Percentiles rank a stretch among this genome's conserved stretches.
phyloP scores from a whole-genome alignment of 345 rosid species.

The Salix purpurea region DNA sequence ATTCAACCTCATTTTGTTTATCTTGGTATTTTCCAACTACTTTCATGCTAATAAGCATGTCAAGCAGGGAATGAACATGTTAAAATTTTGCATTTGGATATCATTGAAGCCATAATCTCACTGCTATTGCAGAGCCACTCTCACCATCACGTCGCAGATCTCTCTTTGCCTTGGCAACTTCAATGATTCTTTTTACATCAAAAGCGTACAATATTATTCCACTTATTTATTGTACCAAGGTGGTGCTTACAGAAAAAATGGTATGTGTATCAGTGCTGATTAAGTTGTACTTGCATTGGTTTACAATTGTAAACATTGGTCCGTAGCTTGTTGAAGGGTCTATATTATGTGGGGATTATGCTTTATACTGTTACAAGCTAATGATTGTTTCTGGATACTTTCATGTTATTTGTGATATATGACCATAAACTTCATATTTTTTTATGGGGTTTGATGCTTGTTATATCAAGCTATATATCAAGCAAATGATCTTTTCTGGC shows the following conservation, averaged over 20 bases:
- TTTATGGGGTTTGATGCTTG: conserved; percentile 14
- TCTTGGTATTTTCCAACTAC: background rate
- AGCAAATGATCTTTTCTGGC: background rate
- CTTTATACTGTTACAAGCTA: background rate
- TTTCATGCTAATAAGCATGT: background rate
- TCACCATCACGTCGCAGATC: conserved; percentile 80
- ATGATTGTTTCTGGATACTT: background rate
- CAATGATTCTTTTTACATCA: conserved; percentile 87
- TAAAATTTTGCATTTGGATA: background rate
- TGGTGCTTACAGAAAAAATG: conserved; percentile 50
- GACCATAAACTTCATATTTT: background rate
- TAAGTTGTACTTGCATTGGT: conserved; percentile 5
- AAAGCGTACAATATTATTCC: conserved; percentile 59
- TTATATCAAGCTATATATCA: background rate
- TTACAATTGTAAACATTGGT: background rate
- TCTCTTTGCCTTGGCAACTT: conserved; percentile 71
- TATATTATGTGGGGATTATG: background rate
- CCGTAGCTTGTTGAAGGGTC: background rate
- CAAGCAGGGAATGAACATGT: background rate
- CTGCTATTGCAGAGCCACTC: conserved; percentile 57
- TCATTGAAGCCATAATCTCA: background rate
- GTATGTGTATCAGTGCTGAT: conserved; percentile 29
- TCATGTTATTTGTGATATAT: background rate
- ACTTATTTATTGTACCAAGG: conserved; percentile 50
- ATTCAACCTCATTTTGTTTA: background rate